Conservation (phyloP, 2,329 filamentous ascomycete genomes). For the Epichloe scottii region DNA sequence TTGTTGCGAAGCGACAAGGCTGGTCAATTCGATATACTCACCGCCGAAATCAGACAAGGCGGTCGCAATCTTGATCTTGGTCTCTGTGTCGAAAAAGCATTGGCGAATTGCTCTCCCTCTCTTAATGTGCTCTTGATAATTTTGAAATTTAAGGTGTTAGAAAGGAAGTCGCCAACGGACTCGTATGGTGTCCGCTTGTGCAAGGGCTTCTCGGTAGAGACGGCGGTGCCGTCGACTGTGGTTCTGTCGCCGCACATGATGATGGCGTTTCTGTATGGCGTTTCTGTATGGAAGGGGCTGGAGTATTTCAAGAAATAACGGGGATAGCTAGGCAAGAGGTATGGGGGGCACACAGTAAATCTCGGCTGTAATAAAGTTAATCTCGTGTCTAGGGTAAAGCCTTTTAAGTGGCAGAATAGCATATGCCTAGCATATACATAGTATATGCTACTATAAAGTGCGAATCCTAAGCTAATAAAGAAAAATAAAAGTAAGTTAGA, state of each 20-base stretch:
- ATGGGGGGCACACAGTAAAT: no score
- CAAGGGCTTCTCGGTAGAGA: neutral
- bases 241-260: constrained; percentile 3
- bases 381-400: no score
- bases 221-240: neutral
- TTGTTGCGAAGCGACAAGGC: constrained; percentile 57
- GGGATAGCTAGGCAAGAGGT: no score
- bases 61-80: constrained; percentile 39
- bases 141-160: constrained; percentile 9
- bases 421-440: no score
- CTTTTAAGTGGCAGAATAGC: no score
- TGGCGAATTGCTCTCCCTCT: constrained; percentile 76
- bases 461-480: no score
- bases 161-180: constrained; percentile 8
- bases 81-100: constrained; percentile 61
- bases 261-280: neutral
- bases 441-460: no score
- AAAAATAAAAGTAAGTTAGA: no score
- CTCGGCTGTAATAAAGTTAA: no score
- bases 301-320: no score
- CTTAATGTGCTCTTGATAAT: constrained; percentile 6
- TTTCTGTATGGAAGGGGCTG: neutral
- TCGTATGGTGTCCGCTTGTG: constrained; percentile 4
- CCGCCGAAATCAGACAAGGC: constrained; percentile 9
- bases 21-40: constrained; percentile 56